Evolutionary conservation across 1,284 basidiomycete genomes (phyloP).

Genomic region (Bothia castanella): DNA sequence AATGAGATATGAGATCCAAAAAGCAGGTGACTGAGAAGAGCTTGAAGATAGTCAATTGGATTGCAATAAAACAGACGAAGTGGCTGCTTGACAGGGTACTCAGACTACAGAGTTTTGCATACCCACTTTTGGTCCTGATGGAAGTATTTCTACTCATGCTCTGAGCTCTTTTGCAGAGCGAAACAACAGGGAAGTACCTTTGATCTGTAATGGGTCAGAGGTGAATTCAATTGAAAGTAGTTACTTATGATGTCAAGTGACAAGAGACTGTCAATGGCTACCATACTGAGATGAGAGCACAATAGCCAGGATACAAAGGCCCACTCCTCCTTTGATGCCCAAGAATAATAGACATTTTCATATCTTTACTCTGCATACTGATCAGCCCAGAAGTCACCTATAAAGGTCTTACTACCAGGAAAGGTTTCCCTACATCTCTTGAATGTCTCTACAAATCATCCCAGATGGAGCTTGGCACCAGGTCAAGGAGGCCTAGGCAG

Average conservation of each 20-base stretch:
- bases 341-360: background rate
- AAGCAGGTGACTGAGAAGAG: background rate
- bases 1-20: slow-evolving; percentile 5
- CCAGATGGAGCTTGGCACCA: no score
- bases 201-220: background rate
- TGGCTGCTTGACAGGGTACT: background rate
- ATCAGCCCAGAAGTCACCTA: background rate
- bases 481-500: no score
- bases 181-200: background rate
- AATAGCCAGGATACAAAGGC: background rate
- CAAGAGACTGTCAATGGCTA: background rate
- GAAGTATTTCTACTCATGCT: background rate
- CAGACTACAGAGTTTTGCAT: background rate
- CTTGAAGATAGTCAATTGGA: no score
- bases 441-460: background rate
- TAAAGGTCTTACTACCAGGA: background rate
- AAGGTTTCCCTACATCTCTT: background rate
- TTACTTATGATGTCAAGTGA: background rate
- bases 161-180: background rate
- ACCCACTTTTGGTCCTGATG: background rate
- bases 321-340: background rate
- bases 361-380: background rate
- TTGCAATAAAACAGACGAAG: background rate
- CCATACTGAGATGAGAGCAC: background rate
- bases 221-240: no score